Conservation (phyloP, 768 basidiomycete species). For the Podaxis pistillaris region DNA sequence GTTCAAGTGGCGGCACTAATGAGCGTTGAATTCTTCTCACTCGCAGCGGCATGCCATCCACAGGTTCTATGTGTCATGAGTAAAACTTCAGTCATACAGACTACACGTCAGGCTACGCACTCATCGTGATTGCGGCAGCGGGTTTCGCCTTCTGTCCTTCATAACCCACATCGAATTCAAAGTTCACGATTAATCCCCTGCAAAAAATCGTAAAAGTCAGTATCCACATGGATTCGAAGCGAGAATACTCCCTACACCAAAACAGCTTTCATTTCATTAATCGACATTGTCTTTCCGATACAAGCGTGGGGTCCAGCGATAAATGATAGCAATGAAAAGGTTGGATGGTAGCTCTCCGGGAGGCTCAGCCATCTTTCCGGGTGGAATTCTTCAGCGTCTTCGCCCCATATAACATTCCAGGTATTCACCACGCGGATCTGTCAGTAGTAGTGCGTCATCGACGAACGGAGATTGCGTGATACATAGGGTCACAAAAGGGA, state of each 20-base stretch:
- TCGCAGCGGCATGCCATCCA: constrained; percentile 35
- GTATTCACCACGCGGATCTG: constrained; percentile 52
- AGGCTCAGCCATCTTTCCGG: constrained; percentile 47
- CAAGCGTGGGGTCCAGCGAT: constrained; percentile 45
- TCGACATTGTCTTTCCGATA: constrained; percentile 47
- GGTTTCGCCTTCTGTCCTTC: constrained; percentile 27
- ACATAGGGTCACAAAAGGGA: neutral
- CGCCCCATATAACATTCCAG: constrained; percentile 48
- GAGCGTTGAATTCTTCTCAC: constrained; percentile 21
- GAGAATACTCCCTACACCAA: constrained; percentile 28
- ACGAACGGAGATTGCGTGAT: neutral
- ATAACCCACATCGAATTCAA: constrained; percentile 40
- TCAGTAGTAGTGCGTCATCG: too few relatives aligned
- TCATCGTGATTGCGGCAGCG: constrained; percentile 43
- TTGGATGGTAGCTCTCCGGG: constrained; percentile 32
- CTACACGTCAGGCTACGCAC: constrained; percentile 25
- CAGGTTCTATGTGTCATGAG: constrained; percentile 24
- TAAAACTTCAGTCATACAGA: neutral
- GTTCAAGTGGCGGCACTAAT: too few relatives aligned
- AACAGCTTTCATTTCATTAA: constrained; percentile 48
- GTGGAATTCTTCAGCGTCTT: constrained; percentile 50
- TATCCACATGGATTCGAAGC: neutral
- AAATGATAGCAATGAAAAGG: constrained; percentile 40
- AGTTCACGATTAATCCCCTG: constrained; percentile 37
- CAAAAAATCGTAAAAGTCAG: neutral